A percentile compares a stretch with the other conserved stretches of the same genome.
phyloP scores from a whole-genome alignment of 164 flowering plant genomes.

The Houttuynia cordata region DNA sequence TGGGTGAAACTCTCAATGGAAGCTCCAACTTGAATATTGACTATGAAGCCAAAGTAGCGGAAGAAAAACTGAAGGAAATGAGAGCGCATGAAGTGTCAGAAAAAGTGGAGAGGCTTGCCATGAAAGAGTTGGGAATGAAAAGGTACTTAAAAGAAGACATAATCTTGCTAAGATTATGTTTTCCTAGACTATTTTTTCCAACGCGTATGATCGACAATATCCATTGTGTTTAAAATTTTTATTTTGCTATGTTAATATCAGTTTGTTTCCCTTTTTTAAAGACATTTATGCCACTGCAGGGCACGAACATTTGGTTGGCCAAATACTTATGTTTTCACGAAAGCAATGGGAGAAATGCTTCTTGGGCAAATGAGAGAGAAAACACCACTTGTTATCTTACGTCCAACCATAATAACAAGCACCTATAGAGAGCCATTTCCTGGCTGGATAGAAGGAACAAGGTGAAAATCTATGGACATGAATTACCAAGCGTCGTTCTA shows the following conservation, averaged over 20 bases:
- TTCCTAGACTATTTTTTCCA: no score
- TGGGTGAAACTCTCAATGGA: constrained; percentile 54
- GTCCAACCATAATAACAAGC: constrained; percentile 24
- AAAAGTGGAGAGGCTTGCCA: constrained; percentile 15
- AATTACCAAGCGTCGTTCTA: not conserved
- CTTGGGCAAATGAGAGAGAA: constrained; percentile 15
- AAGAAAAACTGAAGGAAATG: constrained; percentile 32
- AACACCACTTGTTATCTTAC: constrained; percentile 19
- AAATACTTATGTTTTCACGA: constrained; percentile 32
- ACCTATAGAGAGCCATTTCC: constrained; percentile 32
- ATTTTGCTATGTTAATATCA: no score
- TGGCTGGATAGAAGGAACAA: constrained; percentile 35
- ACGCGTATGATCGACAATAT: no score
- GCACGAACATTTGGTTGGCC: constrained; percentile 39
- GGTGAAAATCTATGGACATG: no score
- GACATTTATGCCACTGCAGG: constrained; percentile 8
- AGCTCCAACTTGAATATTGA: constrained; percentile 24
- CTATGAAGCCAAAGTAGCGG: constrained; percentile 25
- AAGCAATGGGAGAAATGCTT: constrained; percentile 37
- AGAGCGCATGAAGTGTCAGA: constrained; percentile 13
- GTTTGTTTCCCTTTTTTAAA: no score
- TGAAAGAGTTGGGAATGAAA: constrained; percentile 51
- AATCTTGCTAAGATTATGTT: no score
- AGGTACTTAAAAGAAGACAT: no score
- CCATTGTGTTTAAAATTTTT: no score